Percentiles rank a stretch among this genome's conserved stretches.
phyloP scores from a whole-genome alignment of 2,329 filamentous ascomycete species.

The Grosmannia clavigera region DNA sequence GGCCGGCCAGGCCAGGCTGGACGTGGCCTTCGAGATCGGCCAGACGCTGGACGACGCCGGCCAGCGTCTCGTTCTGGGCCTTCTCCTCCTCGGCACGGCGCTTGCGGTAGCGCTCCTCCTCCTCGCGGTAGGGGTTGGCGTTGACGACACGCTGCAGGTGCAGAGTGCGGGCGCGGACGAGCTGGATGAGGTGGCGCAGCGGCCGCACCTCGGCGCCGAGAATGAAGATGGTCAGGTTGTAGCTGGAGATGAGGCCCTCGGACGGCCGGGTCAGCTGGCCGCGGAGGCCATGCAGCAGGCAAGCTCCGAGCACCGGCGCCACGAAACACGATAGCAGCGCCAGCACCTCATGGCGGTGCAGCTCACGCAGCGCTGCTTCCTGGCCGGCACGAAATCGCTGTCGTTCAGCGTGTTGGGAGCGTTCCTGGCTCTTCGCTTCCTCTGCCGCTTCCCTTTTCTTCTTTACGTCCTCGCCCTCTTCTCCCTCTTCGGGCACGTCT shows the following conservation, averaged over 20 bases:
- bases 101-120: constrained; percentile 9
- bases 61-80: constrained; percentile 24
- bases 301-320: constrained; percentile 68
- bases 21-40: constrained; percentile 51
- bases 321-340: constrained; percentile 70
- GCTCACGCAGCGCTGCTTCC: constrained; percentile 40
- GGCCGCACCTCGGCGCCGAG: constrained; percentile 79
- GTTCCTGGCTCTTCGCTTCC: not conserved
- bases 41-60: constrained; percentile 52
- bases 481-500: constrained; percentile 34
- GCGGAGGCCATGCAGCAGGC: constrained; percentile 70
- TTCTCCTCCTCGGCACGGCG: constrained; percentile 16
- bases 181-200: constrained; percentile 65
- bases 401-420: constrained; percentile 15
- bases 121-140: constrained; percentile 29
- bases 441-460: not conserved
- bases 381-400: constrained; percentile 6
- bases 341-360: constrained; percentile 61
- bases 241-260: constrained; percentile 80
- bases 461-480: constrained; percentile 12
- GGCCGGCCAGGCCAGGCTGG: constrained; percentile 1
- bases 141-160: constrained; percentile 66
- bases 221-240: constrained; percentile 84
- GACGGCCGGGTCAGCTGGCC: constrained; percentile 70
- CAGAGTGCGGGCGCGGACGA: constrained; percentile 67